phyloP scores from a whole-genome alignment of 805 yeast species.

The Lipomyces mesembrius region DNA sequence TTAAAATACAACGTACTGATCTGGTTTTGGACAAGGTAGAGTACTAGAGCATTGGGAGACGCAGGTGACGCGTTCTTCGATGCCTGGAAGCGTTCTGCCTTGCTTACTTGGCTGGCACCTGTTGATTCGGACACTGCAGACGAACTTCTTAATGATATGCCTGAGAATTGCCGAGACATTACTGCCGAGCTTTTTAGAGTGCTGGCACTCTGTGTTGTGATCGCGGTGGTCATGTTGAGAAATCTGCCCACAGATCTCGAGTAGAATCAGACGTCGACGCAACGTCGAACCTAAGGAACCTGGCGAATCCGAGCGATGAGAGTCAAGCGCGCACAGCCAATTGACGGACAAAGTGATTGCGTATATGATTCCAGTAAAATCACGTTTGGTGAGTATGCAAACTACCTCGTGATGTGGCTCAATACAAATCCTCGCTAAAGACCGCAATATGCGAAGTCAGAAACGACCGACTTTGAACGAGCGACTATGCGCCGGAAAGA shows the following conservation, averaged over 20 bases:
- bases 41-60: slow-evolving; percentile 12
- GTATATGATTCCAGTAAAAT: neutral
- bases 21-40: slow-evolving; percentile 26
- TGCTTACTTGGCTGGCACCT: neutral
- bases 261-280: neutral
- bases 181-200: neutral
- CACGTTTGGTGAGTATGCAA: neutral
- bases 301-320: neutral
- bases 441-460: neutral
- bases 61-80: slow-evolving; percentile 10
- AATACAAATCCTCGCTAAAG: too few relatives aligned
- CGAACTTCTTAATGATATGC: neutral
- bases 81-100: neutral
- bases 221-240: neutral
- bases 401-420: neutral
- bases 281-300: neutral
- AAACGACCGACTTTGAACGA: neutral
- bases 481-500: neutral
- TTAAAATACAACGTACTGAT: slow-evolving; percentile 12
- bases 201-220: neutral
- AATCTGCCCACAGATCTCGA: neutral
- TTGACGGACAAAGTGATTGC: neutral
- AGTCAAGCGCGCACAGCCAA: neutral
- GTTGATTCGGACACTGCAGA: neutral
- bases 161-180: neutral